phyloP scores from a whole-genome alignment of 495 filamentous ascomycete genomes.

The Penicillium diatomitis region DNA sequence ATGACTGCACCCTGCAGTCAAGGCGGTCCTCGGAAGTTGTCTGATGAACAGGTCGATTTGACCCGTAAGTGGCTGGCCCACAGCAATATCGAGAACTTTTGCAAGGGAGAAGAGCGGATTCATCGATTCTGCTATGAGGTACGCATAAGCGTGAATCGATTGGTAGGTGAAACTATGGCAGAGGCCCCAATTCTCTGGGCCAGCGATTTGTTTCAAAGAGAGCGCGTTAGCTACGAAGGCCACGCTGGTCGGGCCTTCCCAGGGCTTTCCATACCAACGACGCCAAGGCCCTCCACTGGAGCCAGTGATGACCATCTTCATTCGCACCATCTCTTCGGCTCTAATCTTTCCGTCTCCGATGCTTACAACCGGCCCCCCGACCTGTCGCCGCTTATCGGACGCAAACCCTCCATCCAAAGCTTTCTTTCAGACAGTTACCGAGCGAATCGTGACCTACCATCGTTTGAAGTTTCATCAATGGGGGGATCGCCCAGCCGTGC shows the following conservation, averaged over 20 bases:
- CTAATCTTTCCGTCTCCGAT: conserved; percentile 33
- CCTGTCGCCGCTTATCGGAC: conserved; percentile 24
- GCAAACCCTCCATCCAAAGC: conserved; percentile 49
- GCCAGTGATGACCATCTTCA: conserved; percentile 41
- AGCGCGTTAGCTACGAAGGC: conserved; percentile 67
- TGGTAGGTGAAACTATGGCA: conserved; percentile 77
- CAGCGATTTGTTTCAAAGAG: conserved; percentile 75
- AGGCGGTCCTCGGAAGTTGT: conserved; percentile 86
- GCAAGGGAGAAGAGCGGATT: conserved; percentile 89
- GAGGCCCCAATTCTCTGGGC: conserved; percentile 90
- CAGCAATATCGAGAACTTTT: conserved; percentile 84
- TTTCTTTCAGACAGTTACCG: conserved; percentile 59
- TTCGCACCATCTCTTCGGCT: conserved; percentile 19
- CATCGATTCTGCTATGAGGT: conserved; percentile 91
- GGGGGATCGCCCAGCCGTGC: conserved; percentile 48
- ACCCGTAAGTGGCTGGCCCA: conserved; percentile 77
- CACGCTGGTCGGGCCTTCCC: conserved; percentile 39
- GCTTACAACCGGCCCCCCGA: conserved; percentile 30
- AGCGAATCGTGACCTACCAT: conserved; percentile 33
- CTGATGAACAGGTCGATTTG: conserved; percentile 89
- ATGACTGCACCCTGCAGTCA: conserved; percentile 76
- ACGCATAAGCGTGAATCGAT: conserved; percentile 73
- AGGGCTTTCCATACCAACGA: conserved; percentile 33
- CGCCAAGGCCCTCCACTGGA: conserved; percentile 40
- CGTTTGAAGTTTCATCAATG: conserved; percentile 44